Evolutionary conservation across 768 basidiomycete genomes (phyloP).

Genomic region (Leccinum barrowsii): DNA sequence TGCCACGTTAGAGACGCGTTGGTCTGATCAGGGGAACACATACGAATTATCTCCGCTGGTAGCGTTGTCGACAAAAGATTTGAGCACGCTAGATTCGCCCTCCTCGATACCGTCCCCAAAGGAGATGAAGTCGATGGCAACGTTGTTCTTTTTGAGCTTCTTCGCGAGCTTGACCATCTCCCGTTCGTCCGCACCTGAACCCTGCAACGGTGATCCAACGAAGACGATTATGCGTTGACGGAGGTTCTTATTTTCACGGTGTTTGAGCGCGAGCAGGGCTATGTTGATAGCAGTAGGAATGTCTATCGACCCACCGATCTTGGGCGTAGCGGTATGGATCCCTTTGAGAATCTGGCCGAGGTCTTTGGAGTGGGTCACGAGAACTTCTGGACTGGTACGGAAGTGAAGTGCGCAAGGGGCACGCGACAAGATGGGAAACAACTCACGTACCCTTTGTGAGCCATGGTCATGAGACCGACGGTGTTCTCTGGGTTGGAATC

Average conservation of each 20-base stretch:
- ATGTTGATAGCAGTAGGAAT: constrained; percentile 89
- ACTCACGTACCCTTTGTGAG: constrained; percentile 79
- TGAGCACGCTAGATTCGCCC: constrained; percentile 63
- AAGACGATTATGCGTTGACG: constrained; percentile 95
- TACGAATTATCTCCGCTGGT: constrained; percentile 85
- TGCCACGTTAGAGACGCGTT: neutral
- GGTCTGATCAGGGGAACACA: constrained; percentile 27
- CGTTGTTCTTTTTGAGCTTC: constrained; percentile 99
- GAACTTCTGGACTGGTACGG: constrained; percentile 76
- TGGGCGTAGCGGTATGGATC: constrained; percentile 64
- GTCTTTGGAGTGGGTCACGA: constrained; percentile 95
- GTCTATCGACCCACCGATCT: constrained; percentile 80
- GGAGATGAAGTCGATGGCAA: constrained; percentile 86
- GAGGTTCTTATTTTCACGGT: constrained; percentile 97
- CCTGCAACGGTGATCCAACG: constrained; percentile 83
- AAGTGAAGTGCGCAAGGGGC: constrained; percentile 1
- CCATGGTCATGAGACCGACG: constrained; percentile 98
- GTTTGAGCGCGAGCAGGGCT: constrained; percentile 94
- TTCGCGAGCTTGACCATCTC: constrained; percentile 86
- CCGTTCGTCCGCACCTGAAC: constrained; percentile 67
- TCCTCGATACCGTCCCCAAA: constrained; percentile 90
- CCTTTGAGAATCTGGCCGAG: constrained; percentile 86
- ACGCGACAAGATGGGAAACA: neutral
- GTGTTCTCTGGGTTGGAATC: constrained; percentile 97
- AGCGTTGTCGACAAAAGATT: constrained; percentile 79